Evolutionary conservation across 495 filamentous ascomycete species (phyloP), one percentile per base, ranked within the genome.

Genomic region (Corynascus novoguineensis): DNA sequence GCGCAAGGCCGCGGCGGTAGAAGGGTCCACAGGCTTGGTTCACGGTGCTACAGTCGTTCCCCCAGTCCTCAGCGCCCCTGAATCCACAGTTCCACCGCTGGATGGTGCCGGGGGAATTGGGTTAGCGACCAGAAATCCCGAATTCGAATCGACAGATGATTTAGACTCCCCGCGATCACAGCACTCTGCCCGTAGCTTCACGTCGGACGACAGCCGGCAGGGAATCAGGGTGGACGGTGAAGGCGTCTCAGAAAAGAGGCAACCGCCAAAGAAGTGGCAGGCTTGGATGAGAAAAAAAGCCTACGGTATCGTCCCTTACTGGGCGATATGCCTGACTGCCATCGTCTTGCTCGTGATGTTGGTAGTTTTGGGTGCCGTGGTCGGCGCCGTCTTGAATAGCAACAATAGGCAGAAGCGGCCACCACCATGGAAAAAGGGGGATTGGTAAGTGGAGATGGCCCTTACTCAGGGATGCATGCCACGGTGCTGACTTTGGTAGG

Each of bases 301-400:
- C 56, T 88, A 83, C 61, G 83, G 84, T 22, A 72, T 81, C 12
- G 63, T 89, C 14, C 87, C 86, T 0, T 75, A 86, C 38, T 90
- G 88, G 87, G 82, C 83, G 0, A 64, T 89, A 25, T 71, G 78
- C 31, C 68, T 88, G 21, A 73, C 82, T 2, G 68, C 68, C 0
- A 65, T 79, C 11, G 73, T 86, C 6, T 60, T 85, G 5, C 35
- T 83, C 19, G 69, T 88, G 58, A 70, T 89, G 57, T 84, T 78
- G 50, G 74, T 81, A 7, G 81, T 90, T 63, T 74, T 86, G 14
- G 86, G 84, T 38, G 73, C 84, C 4, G 76, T 80, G 31, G 66
- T 79, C 51, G 75, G 75, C 28, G 66, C 65, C 1, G 63, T 76
- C 7, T 19, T 72, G 25, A 54, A 55, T 10, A n/a, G n/a, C n/a